Evolutionary conservation across 176 grass and related monocot species (phyloP).

Genomic region (Stipa capillata): DNA sequence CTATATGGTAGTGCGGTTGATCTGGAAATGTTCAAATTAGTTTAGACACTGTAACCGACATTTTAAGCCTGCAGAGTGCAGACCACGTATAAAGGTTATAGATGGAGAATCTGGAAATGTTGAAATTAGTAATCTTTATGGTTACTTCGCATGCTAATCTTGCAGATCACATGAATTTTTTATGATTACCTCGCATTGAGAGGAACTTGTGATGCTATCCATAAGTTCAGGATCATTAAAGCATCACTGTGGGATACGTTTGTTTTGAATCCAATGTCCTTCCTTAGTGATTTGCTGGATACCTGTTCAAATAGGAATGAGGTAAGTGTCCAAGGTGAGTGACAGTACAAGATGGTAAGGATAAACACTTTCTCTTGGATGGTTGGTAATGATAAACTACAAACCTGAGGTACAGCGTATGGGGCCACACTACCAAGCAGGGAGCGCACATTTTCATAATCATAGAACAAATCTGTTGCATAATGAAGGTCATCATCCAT

Average conservation of each 20-base stretch:
- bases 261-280: conserved; percentile 83
- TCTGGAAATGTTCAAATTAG: neutral
- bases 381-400: conserved; percentile 19
- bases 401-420: conserved; percentile 87
- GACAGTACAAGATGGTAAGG: neutral
- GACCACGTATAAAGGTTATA: neutral
- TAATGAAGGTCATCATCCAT: conserved; percentile 67
- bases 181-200: conserved; percentile 66
- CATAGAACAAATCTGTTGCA: conserved; percentile 64
- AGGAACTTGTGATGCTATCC: conserved; percentile 55
- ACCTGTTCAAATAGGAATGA: conserved; percentile 49
- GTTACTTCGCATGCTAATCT: neutral
- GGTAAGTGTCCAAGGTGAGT: neutral
- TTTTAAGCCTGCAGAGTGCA: neutral
- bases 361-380: neutral
- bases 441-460: conserved; percentile 54
- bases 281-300: conserved; percentile 67
- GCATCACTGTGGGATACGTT: conserved; percentile 56
- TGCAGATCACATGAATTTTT: neutral
- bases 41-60: neutral
- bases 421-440: conserved; percentile 69
- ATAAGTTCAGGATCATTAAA: conserved; percentile 58
- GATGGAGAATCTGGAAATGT: neutral
- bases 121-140: neutral
- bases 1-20: neutral